Evolutionary conservation across 495 filamentous ascomycete genomes (phyloP), one percentile per base, ranked within the genome.

Genomic region (Penicillium paradoxum): DNA sequence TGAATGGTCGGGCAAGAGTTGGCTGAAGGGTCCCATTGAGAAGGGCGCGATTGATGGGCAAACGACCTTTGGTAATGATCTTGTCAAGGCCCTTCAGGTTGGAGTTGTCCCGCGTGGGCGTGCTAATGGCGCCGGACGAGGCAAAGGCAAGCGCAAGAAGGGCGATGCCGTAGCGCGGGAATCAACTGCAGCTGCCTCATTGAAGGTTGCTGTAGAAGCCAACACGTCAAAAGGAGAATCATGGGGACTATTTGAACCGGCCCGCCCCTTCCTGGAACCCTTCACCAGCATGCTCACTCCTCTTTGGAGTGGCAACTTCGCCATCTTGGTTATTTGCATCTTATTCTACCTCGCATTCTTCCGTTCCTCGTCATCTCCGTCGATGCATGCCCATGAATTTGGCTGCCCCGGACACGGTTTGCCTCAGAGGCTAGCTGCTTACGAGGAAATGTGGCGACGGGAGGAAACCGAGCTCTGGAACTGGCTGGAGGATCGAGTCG

Each of bases 1-100:
- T 43, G 93, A 97, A 63, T 99, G 93, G 93, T 83, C 87, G 0
- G 91, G 93, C 49, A 99, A 99, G 77, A 96, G 90, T 72, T 99
- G 95, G 93, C 67, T 97, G 34, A 97, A 96, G 75, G 89, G 88
- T 46, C 88, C 93, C 19, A 98, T 98, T 61, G 93, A 98, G 68
- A 96, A 95, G 67, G 91, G 90, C 49, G 89, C 91, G 9, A 91
- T 88, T 56, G 91, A 97, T 47, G 93, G 93, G 24, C 93, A 99
- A 67, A 77, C 75, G 1, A 70, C 84, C 25, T 95, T 95, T 64
- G 85, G 84, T 46, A 89, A 83, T 60, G 86, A 90, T 47, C 68
- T 97, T 2, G 75, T 89, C 39, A 79, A 84, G 9, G 73, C 83
- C 30, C 74, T 97, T n/a, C 88, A 85, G 59, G 73, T 76, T 14